Evolutionary conservation across 2,329 filamentous ascomycete species (phyloP).

Genomic region (Trichophyton simii): DNA sequence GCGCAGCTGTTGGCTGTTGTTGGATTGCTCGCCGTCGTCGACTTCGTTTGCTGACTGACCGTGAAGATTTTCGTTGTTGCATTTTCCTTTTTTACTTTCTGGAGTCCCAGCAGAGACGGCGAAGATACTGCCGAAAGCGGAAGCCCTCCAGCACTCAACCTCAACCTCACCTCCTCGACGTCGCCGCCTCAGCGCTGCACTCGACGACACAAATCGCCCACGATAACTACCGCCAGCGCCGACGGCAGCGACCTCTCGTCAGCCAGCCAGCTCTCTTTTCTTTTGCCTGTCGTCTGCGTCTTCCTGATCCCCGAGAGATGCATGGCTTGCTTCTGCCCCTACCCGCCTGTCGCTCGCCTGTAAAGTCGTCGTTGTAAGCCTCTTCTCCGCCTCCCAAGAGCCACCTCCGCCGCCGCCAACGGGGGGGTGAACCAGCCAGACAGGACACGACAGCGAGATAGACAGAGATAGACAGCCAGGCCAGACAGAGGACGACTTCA

Average conservation of each 20-base stretch:
- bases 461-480: neutral
- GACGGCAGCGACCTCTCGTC: neutral
- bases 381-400: neutral
- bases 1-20: neutral
- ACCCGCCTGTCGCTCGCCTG: neutral
- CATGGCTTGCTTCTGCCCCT: neutral
- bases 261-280: neutral
- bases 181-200: neutral
- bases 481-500: neutral
- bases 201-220: neutral
- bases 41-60: no score
- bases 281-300: neutral
- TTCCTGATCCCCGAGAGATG: neutral
- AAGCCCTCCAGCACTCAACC: neutral
- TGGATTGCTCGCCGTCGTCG: neutral
- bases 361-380: neutral
- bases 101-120: neutral
- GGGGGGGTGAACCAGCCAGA: neutral
- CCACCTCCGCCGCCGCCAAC: neutral
- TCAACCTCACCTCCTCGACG: neutral
- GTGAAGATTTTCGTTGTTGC: no score
- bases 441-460: neutral
- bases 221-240: neutral
- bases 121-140: neutral
- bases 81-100: no score